These are phyloP conservation scores for Phytophthora macrochlamydospora DNA, from an alignment of 352 stramenopile genomes.

Conservation along the genomic window DNA sequence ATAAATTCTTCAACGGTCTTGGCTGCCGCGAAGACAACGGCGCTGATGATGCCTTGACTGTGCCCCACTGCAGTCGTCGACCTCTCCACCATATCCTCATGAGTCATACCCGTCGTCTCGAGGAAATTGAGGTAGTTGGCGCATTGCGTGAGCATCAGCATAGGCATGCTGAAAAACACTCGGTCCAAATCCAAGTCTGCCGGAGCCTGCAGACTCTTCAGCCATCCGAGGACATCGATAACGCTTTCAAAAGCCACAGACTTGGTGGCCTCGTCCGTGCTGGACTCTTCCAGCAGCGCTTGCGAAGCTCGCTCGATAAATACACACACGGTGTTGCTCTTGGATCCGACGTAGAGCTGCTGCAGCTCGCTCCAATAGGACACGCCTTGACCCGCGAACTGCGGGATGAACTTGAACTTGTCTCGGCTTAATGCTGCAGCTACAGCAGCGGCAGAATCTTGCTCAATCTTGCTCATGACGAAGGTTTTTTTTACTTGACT, in stretches of 20 bases:
- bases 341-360: conserved; percentile 45
- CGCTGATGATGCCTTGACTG: conserved; percentile 83
- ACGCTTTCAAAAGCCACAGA: conserved; percentile 57
- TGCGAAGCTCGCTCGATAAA: conserved; percentile 55
- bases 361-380: conserved; percentile 72
- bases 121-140: conserved; percentile 83
- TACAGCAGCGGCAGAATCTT: no score
- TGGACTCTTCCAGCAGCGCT: conserved; percentile 62
- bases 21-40: conserved; percentile 66
- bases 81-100: conserved; percentile 63
- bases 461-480: no score
- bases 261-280: conserved; percentile 30
- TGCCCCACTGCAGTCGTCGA: conserved; percentile 59
- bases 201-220: conserved; percentile 34
- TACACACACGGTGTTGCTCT: conserved; percentile 27
- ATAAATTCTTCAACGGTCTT: conserved; percentile 61
- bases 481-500: no score
- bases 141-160: conserved; percentile 77
- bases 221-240: conserved; percentile 64
- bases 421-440: not conserved
- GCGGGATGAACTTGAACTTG: conserved; percentile 44
- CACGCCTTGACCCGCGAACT: conserved; percentile 77
- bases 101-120: conserved; percentile 46
- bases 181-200: conserved; percentile 25
- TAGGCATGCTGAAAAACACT: conserved; percentile 78